Evolutionary conservation across 768 basidiomycete genomes (phyloP).

Genomic region (Botryobasidium botryosum): DNA sequence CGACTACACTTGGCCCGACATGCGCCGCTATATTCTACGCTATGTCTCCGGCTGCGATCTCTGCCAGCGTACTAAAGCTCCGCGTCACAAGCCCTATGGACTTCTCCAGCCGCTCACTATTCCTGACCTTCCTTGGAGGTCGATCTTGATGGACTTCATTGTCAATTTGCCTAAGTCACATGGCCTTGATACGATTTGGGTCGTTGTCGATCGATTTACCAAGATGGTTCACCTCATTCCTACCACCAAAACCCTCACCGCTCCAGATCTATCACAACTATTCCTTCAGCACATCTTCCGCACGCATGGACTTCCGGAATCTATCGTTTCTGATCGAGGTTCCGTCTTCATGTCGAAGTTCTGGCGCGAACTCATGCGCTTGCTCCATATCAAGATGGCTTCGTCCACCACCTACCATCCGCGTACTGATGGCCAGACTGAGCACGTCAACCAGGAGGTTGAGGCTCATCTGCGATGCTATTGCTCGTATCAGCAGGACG

Average conservation of each 20-base stretch:
- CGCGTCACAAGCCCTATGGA: not conserved
- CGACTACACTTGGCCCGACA: conserved; percentile 27
- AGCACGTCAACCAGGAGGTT: conserved; percentile 19
- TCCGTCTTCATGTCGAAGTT: conserved; percentile 7
- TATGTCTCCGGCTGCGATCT: conserved; percentile 19
- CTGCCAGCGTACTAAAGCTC: conserved; percentile 4
- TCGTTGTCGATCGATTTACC: conserved; percentile 10
- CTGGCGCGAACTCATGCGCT: not conserved
- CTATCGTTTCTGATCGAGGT: conserved; percentile 4
- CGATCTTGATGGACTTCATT: conserved; percentile 11
- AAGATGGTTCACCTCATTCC: conserved; percentile 18
- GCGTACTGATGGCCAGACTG: conserved; percentile 20
- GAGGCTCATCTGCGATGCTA: conserved; percentile 18
- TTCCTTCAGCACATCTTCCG: conserved; percentile 24
- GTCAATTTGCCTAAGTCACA: conserved; percentile 14
- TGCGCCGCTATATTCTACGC: conserved; percentile 15
- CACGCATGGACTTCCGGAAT: conserved; percentile 1
- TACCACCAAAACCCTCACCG: conserved; percentile 18
- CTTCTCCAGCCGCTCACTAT: conserved; percentile 6
- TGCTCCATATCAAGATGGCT: not conserved
- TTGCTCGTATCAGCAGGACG: conserved; percentile 15
- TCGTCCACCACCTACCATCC: conserved; percentile 7
- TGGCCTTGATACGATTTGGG: conserved; percentile 8
- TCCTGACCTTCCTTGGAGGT: conserved; percentile 5
- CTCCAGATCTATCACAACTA: conserved; percentile 23